A percentile compares a stretch with the other conserved stretches of the same genome.
These are phyloP conservation scores for Breynia disticha DNA, from an alignment of 441 rosid species.

Conservation along the genomic window DNA sequence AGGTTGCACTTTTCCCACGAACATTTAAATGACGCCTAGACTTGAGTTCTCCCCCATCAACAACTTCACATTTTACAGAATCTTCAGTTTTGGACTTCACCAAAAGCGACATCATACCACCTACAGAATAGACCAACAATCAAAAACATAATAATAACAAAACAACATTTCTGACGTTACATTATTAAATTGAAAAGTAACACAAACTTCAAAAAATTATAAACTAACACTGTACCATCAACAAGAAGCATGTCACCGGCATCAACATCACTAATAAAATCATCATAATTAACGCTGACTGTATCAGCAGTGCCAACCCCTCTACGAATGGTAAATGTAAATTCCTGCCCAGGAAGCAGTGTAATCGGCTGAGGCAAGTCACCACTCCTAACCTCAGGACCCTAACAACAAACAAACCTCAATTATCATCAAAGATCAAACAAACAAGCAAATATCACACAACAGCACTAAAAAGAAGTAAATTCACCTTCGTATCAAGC, in stretches of 20 bases:
- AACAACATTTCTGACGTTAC: background rate
- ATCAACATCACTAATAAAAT: conserved; percentile 89
- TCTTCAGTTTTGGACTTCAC: conserved; percentile 94
- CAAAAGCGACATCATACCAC: conserved; percentile 95
- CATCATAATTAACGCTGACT: conserved; percentile 96
- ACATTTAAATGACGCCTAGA: conserved; percentile 95
- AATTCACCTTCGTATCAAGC: conserved; percentile 89
- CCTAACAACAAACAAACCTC: conserved; percentile 35
- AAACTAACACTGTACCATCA: conserved; percentile 85
- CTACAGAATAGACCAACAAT: conserved; percentile 29
- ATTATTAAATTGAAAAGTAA: background rate
- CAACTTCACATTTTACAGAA: conserved; percentile 86
- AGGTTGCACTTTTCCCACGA: conserved; percentile 91
- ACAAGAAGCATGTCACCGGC: conserved; percentile 96
- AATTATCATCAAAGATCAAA: background rate
- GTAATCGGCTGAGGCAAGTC: conserved; percentile 89
- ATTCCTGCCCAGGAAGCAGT: conserved; percentile 69
- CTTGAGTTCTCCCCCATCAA: conserved; percentile 98
- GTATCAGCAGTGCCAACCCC: conserved; percentile 76
- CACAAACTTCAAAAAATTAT: conserved; percentile 8
- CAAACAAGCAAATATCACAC: background rate
- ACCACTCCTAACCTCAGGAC: conserved; percentile 98
- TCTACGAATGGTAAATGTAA: conserved; percentile 82
- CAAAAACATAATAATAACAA: conserved; percentile 1
- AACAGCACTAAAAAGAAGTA: background rate